Percentiles rank a stretch among this genome's conserved stretches.
Evolutionary conservation across 2,329 filamentous ascomycete genomes (phyloP).

Genomic region (Polytolypa hystricis): DNA sequence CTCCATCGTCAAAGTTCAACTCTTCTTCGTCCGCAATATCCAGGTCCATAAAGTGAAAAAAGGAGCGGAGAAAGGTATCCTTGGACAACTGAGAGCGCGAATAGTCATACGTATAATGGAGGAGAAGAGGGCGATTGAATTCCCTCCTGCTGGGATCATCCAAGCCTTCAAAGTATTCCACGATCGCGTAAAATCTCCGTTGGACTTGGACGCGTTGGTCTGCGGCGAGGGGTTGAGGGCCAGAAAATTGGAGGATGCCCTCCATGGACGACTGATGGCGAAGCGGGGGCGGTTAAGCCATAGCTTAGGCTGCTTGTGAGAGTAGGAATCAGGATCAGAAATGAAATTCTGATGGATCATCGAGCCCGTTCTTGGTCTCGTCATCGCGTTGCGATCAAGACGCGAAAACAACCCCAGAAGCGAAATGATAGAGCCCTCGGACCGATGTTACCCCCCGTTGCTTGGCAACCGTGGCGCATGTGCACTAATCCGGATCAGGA

Average conservation of each 20-base stretch:
- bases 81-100: slow-evolving; percentile 9
- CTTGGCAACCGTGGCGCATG: too few relatives aligned
- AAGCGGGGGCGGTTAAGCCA: too few relatives aligned
- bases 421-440: too few relatives aligned
- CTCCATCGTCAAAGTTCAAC: slow-evolving; percentile 3
- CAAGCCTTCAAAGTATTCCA: not conserved
- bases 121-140: slow-evolving; percentile 9
- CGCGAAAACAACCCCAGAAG: too few relatives aligned
- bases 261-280: not conserved
- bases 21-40: slow-evolving; percentile 1
- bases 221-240: not conserved
- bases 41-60: slow-evolving; percentile 5
- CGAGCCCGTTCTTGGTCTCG: too few relatives aligned
- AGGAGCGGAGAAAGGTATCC: slow-evolving; percentile 6
- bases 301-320: too few relatives aligned
- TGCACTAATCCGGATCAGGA: too few relatives aligned
- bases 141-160: not conserved
- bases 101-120: slow-evolving; percentile 13
- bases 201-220: not conserved
- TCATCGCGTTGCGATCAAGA: too few relatives aligned
- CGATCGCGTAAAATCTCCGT: not conserved
- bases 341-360: too few relatives aligned
- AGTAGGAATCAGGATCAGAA: too few relatives aligned
- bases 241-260: not conserved
- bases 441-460: too few relatives aligned